Conservation (phyloP, 2,329 filamentous ascomycete genomes). For the Pseudopyricularia cyperi region DNA sequence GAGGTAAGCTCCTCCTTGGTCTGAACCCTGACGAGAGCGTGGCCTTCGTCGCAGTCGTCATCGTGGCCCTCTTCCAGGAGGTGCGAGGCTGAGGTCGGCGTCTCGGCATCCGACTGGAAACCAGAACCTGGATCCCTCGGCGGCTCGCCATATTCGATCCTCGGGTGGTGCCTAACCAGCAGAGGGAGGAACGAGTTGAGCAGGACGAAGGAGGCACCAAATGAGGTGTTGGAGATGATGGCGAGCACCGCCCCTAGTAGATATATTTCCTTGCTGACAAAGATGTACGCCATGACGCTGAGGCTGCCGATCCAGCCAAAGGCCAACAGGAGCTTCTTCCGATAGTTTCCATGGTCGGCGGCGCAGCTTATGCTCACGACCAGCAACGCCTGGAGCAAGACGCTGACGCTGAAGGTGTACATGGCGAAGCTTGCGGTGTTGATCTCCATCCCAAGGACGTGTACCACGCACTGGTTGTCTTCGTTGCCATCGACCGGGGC, state of each 20-base stretch:
- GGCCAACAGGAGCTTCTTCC: slow-evolving; percentile 74
- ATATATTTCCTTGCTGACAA: slow-evolving; percentile 62
- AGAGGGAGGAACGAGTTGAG: slow-evolving; percentile 91
- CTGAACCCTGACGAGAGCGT: slow-evolving; percentile 22
- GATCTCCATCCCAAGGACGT: slow-evolving; percentile 70
- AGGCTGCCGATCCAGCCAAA: slow-evolving; percentile 76
- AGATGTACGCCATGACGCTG: slow-evolving; percentile 80
- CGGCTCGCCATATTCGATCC: slow-evolving; percentile 14
- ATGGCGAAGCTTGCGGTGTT: slow-evolving; percentile 94
- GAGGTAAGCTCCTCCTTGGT: slow-evolving; percentile 40
- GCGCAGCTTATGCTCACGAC: slow-evolving; percentile 95
- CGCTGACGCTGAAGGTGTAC: slow-evolving; percentile 94
- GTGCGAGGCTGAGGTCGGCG: slow-evolving; percentile 33
- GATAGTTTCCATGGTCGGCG: slow-evolving; percentile 84
- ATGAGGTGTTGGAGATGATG: slow-evolving; percentile 84
- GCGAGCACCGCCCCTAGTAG: slow-evolving; percentile 72
- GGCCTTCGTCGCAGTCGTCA: background rate
- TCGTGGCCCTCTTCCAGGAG: slow-evolving; percentile 17
- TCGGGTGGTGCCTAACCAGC: slow-evolving; percentile 74
- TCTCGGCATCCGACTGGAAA: slow-evolving; percentile 9
- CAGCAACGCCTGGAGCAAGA: slow-evolving; percentile 74
- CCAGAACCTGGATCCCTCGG: background rate
- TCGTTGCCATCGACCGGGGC: slow-evolving; percentile 16
- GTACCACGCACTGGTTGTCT: slow-evolving; percentile 63
- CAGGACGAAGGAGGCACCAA: slow-evolving; percentile 88